phyloP scores from a whole-genome alignment of 2,329 filamentous ascomycete genomes.

The Penicillium italicum region DNA sequence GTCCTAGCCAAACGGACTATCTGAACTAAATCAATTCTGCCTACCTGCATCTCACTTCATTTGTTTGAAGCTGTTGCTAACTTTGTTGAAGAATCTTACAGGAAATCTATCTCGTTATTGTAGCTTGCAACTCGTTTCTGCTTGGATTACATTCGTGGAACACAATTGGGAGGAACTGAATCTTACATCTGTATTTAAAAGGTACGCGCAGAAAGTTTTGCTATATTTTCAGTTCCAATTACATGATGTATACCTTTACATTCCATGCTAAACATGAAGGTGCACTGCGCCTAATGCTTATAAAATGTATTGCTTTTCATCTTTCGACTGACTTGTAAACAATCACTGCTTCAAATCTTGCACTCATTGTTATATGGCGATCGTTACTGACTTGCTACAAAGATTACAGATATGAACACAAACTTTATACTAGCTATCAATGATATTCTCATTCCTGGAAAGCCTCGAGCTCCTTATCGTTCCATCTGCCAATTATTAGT shows the following conservation, averaged over 20 bases:
- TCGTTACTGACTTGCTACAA: constrained; percentile 30
- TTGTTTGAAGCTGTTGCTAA: constrained; percentile 26
- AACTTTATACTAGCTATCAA: constrained; percentile 2
- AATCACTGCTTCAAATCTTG: constrained; percentile 15
- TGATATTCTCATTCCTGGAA: constrained; percentile 40
- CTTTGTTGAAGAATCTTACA: constrained; percentile 19
- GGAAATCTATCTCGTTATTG: background rate
- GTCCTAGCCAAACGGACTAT: constrained; percentile 60
- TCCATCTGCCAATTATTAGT: constrained; percentile 42
- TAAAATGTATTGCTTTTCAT: constrained; percentile 61
- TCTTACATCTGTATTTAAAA: constrained; percentile 13
- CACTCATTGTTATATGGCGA: constrained; percentile 23
- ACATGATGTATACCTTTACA: constrained; percentile 53
- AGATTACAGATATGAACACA: constrained; percentile 12
- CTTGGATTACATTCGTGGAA: background rate
- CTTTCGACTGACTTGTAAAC: constrained; percentile 56
- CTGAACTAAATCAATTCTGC: constrained; percentile 39
- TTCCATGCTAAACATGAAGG: constrained; percentile 64
- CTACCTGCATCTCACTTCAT: constrained; percentile 8
- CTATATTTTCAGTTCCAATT: constrained; percentile 19
- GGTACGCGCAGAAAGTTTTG: constrained; percentile 23
- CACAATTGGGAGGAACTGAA: background rate
- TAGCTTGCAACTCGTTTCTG: background rate
- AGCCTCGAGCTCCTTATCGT: constrained; percentile 40
- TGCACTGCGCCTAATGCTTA: constrained; percentile 50